Conservation (phyloP, 2,329 filamentous ascomycete species). For the Diatrype stigma region DNA sequence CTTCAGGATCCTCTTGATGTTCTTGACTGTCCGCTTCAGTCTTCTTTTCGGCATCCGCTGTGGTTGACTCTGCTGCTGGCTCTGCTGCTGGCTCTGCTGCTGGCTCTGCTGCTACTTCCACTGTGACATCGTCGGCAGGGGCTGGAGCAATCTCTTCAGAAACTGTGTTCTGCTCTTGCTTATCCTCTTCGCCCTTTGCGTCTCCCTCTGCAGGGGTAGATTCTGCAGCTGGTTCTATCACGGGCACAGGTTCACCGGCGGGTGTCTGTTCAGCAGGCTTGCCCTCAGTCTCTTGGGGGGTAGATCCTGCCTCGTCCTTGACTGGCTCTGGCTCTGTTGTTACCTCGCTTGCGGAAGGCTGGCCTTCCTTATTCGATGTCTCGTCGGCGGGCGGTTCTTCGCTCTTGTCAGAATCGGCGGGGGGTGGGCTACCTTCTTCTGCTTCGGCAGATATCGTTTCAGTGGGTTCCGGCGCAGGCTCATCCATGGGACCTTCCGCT, state of each 20-base stretch:
- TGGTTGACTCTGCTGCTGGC: too few species aligned
- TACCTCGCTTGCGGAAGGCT: slow-evolving; percentile 2
- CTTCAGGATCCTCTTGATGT: too few species aligned
- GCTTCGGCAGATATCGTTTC: not conserved
- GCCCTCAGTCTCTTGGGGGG: not conserved
- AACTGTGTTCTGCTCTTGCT: not conserved
- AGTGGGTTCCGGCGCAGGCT: not conserved
- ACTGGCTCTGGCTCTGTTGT: slow-evolving; percentile 7
- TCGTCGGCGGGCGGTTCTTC: not conserved
- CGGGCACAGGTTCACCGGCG: not conserved
- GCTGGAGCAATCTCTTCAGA: not conserved
- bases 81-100: not conserved
- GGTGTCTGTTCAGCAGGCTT: not conserved
- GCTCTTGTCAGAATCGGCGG: not conserved
- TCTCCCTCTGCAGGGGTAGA: not conserved
- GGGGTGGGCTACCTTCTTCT: not conserved
- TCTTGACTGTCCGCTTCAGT: too few species aligned
- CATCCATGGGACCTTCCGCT: not conserved
- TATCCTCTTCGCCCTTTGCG: not conserved
- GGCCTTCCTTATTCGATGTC: not conserved
- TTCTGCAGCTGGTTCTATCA: not conserved
- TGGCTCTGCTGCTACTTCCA: not conserved
- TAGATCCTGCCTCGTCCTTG: not conserved
- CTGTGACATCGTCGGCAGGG: not conserved
- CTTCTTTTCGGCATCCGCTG: too few species aligned